Evolutionary conservation across 2,329 filamentous ascomycete genomes (phyloP).

Genomic region (Ophiostoma piceae): DNA sequence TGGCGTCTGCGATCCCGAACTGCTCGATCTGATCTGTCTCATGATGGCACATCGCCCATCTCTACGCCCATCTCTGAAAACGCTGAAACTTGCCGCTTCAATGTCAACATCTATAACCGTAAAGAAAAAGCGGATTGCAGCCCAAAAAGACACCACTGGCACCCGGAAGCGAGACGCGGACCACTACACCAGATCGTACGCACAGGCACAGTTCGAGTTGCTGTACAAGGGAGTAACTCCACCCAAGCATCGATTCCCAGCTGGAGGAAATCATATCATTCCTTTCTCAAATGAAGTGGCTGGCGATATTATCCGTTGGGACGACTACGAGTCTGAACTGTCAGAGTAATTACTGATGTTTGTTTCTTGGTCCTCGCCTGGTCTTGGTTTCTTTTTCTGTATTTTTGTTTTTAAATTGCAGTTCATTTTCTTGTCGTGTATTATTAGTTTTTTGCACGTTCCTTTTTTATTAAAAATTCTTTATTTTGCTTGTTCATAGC

Average conservation of each 20-base stretch:
- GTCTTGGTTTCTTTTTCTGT: neutral
- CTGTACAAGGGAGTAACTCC: neutral
- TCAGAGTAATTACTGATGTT: slow-evolving; percentile 22
- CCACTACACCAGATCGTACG: neutral
- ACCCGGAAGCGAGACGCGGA: slow-evolving; percentile 14
- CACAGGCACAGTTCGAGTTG: neutral
- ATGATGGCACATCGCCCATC: slow-evolving; percentile 22
- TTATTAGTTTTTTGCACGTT: neutral
- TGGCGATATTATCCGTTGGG: neutral
- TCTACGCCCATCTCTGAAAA: neutral
- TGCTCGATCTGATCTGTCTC: slow-evolving; percentile 17
- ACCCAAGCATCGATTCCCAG: slow-evolving; percentile 28
- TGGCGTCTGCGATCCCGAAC: slow-evolving; percentile 2
- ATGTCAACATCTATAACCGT: no score
- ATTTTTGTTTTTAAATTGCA: neutral
- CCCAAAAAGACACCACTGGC: neutral
- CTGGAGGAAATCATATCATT: neutral
- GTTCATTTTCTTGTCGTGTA: neutral
- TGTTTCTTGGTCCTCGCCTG: neutral
- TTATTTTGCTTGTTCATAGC: neutral
- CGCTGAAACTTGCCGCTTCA: neutral
- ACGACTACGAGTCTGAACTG: neutral
- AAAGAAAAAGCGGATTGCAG: neutral
- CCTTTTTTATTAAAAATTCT: neutral
- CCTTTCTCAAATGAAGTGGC: neutral